These are phyloP conservation scores for Ampelocalamus luodianensis DNA, from an alignment of 176 grass and related monocot genomes.

Conservation along the genomic window DNA sequence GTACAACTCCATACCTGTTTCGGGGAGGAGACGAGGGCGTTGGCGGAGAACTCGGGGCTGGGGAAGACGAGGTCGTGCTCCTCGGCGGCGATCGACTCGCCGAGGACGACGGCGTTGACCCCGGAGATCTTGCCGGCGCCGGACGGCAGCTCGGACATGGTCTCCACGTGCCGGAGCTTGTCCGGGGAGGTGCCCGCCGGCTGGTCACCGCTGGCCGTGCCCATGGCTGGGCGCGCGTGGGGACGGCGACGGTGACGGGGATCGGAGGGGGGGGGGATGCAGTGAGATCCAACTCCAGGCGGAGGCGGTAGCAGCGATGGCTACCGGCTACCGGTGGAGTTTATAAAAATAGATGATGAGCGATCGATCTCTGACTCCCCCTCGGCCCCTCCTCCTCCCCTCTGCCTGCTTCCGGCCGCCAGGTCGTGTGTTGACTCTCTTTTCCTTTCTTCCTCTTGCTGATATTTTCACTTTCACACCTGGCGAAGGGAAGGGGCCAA, in stretches of 20 bases:
- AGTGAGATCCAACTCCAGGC: conserved; percentile 40
- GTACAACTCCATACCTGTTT: conserved; percentile 57
- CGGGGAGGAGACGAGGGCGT: conserved; percentile 81
- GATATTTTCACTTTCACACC: no score
- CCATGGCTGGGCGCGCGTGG: conserved; percentile 34
- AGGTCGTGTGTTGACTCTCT: neutral
- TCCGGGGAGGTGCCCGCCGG: conserved; percentile 34
- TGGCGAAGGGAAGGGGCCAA: neutral
- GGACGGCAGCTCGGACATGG: conserved; percentile 76
- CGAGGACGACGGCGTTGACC: conserved; percentile 78
- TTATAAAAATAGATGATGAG: conserved; percentile 42
- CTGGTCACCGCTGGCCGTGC: conserved; percentile 48
- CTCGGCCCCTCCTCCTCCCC: neutral
- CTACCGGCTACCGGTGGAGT: neutral
- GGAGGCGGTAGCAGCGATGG: conserved; percentile 39
- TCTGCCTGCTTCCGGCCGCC: neutral
- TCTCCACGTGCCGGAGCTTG: conserved; percentile 83
- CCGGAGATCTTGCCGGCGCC: conserved; percentile 68
- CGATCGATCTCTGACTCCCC: conserved; percentile 2
- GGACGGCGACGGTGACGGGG: neutral
- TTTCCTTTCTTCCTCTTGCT: neutral
- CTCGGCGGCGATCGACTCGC: conserved; percentile 80
- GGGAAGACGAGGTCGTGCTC: conserved; percentile 84
- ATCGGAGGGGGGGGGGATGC: conserved; percentile 19
- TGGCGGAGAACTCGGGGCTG: conserved; percentile 64